Base-by-base conservation (phyloP, 208 protist species). In the Leishmania guyanensis region DNA sequence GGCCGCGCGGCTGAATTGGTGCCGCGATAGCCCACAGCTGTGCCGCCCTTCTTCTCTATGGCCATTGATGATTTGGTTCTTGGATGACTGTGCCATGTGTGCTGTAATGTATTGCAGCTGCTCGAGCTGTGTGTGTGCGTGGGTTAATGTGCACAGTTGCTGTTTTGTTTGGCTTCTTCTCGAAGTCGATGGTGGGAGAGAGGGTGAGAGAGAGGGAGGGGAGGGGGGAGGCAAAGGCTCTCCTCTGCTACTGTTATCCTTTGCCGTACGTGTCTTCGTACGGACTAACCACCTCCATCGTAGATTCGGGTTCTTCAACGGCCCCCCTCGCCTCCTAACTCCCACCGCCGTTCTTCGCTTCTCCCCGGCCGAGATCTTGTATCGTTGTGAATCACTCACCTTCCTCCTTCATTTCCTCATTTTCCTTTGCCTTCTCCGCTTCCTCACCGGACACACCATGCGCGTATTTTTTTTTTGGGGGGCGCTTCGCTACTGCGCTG, bases 81-180 rank as follows among this genome's bases (percentile, higher is more conserved):
- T 36, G 22, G 29, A 36, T 66, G 60, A 12, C 60, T 29, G 60
- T 66, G 60, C 22, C 29, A 14, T 36, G 5, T 65, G 12, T 66
- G 60, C 36, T 39, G 36, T 39, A 39, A 5, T 66, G 60, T n/a
- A 29, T 36, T 36, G n/a, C 6, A 36, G n/a, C 9, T 53, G 39
- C 16, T 54, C 20, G 62, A 4, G 36, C 36, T 17, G 5, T 80
- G 33, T 29, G 56, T 62, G 53, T 79, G 26, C 43, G 46, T 46
- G 71, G 58, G 50, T 58, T 5, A 17, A 50, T 43, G 46, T 75
- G 50, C 33, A 3, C 60, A 5, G 17, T 75, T 87, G 26, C 56
- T 71, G 54, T 80, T 78, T 29, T 8, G 26, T 53, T 17, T 85
- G 17, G 65, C 50, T 85, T 76, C 68, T 79, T 62, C 51, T 73